Evolutionary conservation across 176 grass and related monocot species (phyloP).

Genomic region (Bromus sterilis): DNA sequence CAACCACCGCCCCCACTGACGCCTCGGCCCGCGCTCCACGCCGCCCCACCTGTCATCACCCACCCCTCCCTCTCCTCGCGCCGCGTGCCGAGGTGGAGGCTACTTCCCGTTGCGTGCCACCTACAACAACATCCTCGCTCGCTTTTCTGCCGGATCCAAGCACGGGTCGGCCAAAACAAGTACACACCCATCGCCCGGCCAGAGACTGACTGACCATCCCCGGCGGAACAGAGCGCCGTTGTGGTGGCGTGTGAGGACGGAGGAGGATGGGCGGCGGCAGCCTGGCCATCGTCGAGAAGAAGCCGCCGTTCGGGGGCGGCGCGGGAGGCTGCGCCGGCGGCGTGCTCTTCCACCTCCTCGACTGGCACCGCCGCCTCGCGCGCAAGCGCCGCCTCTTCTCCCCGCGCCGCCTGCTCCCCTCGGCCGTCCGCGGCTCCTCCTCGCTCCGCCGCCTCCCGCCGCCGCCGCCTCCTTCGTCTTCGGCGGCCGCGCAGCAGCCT

Average conservation of each 20-base stretch:
- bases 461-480: background rate
- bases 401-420: slow-evolving; percentile 9
- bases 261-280: slow-evolving; percentile 54
- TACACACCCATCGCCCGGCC: background rate
- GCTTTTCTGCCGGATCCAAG: slow-evolving; percentile 27
- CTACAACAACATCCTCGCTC: slow-evolving; percentile 14
- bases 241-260: background rate
- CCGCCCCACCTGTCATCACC: background rate
- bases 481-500: background rate
- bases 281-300: slow-evolving; percentile 84
- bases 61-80: slow-evolving; percentile 11
- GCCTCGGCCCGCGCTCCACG: fast-evolving
- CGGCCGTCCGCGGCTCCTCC: slow-evolving; percentile 6
- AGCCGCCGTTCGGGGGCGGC: slow-evolving; percentile 26
- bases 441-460: slow-evolving; percentile 19
- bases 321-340: slow-evolving; percentile 42
- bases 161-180: slow-evolving; percentile 19
- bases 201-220: background rate
- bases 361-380: slow-evolving; percentile 80
- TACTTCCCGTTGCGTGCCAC: slow-evolving; percentile 48
- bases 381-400: slow-evolving; percentile 51
- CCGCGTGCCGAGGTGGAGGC: slow-evolving; percentile 30
- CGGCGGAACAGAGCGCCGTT: too few relatives aligned
- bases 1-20: background rate
- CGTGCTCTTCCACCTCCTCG: slow-evolving; percentile 75